Conservation (phyloP, 2,329 filamentous ascomycete genomes). For the Thermothelomyces thermophilus region DNA sequence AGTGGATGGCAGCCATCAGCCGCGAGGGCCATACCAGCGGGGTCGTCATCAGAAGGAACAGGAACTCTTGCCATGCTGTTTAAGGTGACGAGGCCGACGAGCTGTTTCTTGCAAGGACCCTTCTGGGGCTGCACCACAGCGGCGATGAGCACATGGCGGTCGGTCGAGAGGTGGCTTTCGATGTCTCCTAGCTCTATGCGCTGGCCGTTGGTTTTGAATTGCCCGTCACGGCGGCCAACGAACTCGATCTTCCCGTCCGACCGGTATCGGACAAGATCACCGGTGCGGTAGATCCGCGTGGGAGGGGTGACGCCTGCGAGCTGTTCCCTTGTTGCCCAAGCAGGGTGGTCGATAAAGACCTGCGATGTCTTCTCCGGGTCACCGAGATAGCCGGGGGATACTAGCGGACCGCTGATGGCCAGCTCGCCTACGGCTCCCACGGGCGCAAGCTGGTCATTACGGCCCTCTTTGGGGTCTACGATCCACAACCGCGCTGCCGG, state of each 20-base stretch:
- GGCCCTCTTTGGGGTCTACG: slow-evolving; percentile 24
- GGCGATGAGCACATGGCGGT: slow-evolving; percentile 13
- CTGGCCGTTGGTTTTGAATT: slow-evolving; percentile 49
- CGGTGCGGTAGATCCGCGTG: slow-evolving; percentile 37
- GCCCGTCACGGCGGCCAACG: slow-evolving; percentile 44
- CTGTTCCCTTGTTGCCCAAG: slow-evolving; percentile 28
- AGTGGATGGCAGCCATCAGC: slow-evolving; percentile 5
- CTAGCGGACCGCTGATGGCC: slow-evolving; percentile 17
- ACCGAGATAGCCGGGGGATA: slow-evolving; percentile 20
- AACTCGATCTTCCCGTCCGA: slow-evolving; percentile 32
- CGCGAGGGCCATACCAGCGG: neutral
- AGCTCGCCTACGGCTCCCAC: slow-evolving; percentile 23
- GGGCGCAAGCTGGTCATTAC: slow-evolving; percentile 21
- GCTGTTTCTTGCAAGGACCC: slow-evolving; percentile 17
- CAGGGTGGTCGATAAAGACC: slow-evolving; percentile 38
- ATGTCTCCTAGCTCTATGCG: slow-evolving; percentile 38
- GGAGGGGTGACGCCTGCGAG: slow-evolving; percentile 21
- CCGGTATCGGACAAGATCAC: slow-evolving; percentile 35
- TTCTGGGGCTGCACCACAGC: slow-evolving; percentile 21
- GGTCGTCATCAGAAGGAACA: no score
- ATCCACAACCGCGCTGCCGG: slow-evolving; percentile 25
- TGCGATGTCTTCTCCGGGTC: slow-evolving; percentile 36
- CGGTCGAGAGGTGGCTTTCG: slow-evolving; percentile 19
- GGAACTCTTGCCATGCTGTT: no score
- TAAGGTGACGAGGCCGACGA: slow-evolving; percentile 20